These are phyloP conservation scores for Blastocrithidia nonstop DNA, from an alignment of 208 protist genomes.

Conservation along the genomic window DNA sequence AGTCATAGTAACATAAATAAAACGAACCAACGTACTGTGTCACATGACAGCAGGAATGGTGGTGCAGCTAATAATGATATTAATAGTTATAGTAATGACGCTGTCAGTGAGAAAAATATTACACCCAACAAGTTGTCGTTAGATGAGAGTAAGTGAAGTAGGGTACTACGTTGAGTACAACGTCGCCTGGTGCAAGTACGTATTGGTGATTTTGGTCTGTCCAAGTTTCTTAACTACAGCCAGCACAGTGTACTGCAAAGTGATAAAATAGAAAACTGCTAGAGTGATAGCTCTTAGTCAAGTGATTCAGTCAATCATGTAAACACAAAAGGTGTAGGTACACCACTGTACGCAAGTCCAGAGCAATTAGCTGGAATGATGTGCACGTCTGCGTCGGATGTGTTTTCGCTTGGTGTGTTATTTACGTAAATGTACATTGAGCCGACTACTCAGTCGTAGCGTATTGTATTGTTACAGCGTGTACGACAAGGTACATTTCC, in stretches of 20 bases:
- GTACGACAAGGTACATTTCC: constrained; percentile 40
- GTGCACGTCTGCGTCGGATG: constrained; percentile 47
- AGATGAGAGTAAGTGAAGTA: no score
- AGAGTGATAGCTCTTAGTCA: no score
- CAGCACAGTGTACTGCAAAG: not conserved
- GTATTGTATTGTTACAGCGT: constrained; percentile 27
- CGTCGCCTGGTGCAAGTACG: constrained; percentile 45
- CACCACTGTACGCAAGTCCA: constrained; percentile 73
- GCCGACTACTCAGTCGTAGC: constrained; percentile 57
- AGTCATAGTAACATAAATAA: no score
- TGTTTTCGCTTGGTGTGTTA: constrained; percentile 53
- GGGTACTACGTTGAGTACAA: constrained; percentile 18
- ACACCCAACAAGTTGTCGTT: no score
- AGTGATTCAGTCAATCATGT: constrained; percentile 14
- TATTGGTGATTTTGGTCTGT: constrained; percentile 67
- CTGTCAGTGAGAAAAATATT: no score
- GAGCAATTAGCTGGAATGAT: constrained; percentile 57
- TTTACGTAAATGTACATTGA: constrained; percentile 75
- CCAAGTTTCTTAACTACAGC: constrained; percentile 25
- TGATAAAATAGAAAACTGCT: not conserved
- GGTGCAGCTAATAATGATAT: no score
- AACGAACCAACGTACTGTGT: no score
- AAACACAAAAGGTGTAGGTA: constrained; percentile 71
- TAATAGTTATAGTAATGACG: no score
- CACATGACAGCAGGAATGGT: no score